Evolutionary conservation across 805 yeast species (phyloP).

Genomic region (Cyberlindnera maclurae): DNA sequence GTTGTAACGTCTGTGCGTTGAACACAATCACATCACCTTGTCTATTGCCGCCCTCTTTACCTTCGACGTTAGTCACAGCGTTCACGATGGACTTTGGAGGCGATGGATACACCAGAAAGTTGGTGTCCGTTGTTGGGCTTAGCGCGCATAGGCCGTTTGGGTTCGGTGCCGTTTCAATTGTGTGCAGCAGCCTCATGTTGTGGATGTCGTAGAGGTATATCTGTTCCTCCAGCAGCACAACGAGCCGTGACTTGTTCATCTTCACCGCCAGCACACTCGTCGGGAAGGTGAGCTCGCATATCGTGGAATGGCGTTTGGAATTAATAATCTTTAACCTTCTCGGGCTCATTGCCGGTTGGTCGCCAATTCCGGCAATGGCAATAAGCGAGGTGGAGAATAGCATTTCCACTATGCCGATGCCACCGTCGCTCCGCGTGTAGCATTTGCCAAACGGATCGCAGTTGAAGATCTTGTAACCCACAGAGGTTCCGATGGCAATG

Average conservation of each 20-base stretch:
- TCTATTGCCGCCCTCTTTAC: slow-evolving; percentile 18
- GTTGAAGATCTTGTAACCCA: slow-evolving; percentile 59
- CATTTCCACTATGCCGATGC: slow-evolving; percentile 69
- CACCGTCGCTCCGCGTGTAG: slow-evolving; percentile 35
- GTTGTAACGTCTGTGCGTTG: slow-evolving; percentile 53
- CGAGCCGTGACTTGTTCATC: slow-evolving; percentile 57
- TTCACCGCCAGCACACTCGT: slow-evolving; percentile 52
- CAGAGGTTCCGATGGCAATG: slow-evolving; percentile 58
- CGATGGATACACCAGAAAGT: slow-evolving; percentile 66
- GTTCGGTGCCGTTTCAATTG: slow-evolving; percentile 41
- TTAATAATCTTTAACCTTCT: slow-evolving; percentile 76
- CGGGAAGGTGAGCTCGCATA: slow-evolving; percentile 70
- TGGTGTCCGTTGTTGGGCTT: slow-evolving; percentile 44
- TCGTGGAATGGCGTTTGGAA: slow-evolving; percentile 53
- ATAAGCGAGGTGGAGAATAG: slow-evolving; percentile 64
- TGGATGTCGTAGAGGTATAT: slow-evolving; percentile 68
- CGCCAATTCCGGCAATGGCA: slow-evolving; percentile 69
- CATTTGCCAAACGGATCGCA: slow-evolving; percentile 62
- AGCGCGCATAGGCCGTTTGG: slow-evolving; percentile 55
- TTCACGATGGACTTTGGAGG: slow-evolving; percentile 48
- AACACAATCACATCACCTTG: slow-evolving; percentile 67
- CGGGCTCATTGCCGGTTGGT: slow-evolving; percentile 63
- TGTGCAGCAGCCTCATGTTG: slow-evolving; percentile 57
- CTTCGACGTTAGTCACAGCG: slow-evolving; percentile 1
- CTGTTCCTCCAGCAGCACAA: slow-evolving; percentile 57